These are phyloP conservation scores for Wickerhamomyces bovis DNA, from an alignment of 805 yeast species.

Conservation along the genomic window DNA sequence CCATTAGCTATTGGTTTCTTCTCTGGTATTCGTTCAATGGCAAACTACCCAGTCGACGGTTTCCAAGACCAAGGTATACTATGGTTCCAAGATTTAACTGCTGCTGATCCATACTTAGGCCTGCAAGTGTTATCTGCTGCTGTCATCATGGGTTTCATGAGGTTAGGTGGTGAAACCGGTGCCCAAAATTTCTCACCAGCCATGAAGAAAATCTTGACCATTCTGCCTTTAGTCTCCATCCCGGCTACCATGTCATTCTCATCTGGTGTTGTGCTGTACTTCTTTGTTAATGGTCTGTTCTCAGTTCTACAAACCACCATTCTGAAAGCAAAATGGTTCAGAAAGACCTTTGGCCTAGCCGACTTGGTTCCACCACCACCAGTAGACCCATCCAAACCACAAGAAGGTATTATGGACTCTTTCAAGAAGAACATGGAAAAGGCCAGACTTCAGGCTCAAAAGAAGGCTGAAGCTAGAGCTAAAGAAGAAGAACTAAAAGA, in stretches of 20 bases:
- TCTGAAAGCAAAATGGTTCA: slow-evolving; percentile 52
- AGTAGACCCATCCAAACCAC: slow-evolving; percentile 25
- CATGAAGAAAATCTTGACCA: slow-evolving; percentile 62
- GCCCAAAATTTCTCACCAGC: slow-evolving; percentile 58
- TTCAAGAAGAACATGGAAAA: slow-evolving; percentile 34
- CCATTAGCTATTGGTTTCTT: slow-evolving; percentile 89
- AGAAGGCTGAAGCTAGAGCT: slow-evolving; percentile 30
- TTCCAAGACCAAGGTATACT: slow-evolving; percentile 65
- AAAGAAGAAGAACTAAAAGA: slow-evolving; percentile 28
- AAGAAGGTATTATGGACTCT: slow-evolving; percentile 31
- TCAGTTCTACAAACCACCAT: slow-evolving; percentile 68
- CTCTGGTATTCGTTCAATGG: slow-evolving; percentile 80
- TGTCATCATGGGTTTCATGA: slow-evolving; percentile 66
- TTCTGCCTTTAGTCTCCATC: slow-evolving; percentile 75
- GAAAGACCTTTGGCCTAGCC: slow-evolving; percentile 53
- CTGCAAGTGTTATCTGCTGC: slow-evolving; percentile 79
- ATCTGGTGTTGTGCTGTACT: slow-evolving; percentile 79
- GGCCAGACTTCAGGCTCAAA: slow-evolving; percentile 34
- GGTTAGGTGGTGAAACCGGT: slow-evolving; percentile 90
- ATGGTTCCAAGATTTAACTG: slow-evolving; percentile 81
- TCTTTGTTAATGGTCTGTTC: slow-evolving; percentile 71
- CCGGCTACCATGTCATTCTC: slow-evolving; percentile 86
- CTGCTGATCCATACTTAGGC: slow-evolving; percentile 88
- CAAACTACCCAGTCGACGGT: slow-evolving; percentile 79
- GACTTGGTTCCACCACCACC: slow-evolving; percentile 53